A percentile compares a stretch with the other conserved stretches of the same genome.
Evolutionary conservation across 805 yeast genomes (phyloP).

Genomic region (Ogataea glucozyma): DNA sequence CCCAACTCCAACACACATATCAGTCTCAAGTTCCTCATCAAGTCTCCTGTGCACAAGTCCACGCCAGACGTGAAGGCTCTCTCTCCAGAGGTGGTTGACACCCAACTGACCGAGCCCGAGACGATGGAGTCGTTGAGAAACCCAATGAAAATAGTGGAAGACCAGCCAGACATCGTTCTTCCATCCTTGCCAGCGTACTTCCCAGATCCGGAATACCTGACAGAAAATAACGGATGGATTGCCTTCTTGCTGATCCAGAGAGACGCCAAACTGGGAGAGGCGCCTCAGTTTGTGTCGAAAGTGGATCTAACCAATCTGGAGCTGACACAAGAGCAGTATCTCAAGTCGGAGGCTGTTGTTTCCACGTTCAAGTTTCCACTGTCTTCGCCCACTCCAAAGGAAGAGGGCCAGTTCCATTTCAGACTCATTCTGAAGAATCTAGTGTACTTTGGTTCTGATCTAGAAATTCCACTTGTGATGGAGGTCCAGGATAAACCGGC

Average conservation of each 20-base stretch:
- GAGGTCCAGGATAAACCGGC: conserved; percentile 63
- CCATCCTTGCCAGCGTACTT: conserved; percentile 70
- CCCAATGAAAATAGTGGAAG: conserved; percentile 64
- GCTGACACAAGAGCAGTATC: conserved; percentile 51
- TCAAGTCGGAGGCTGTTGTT: conserved; percentile 48
- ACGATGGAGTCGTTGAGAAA: conserved; percentile 66
- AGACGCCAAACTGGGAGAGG: conserved; percentile 78
- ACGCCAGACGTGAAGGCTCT: conserved; percentile 46
- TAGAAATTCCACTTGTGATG: conserved; percentile 70
- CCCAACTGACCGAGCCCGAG: conserved; percentile 53
- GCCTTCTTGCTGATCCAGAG: conserved; percentile 70
- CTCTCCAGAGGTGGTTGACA: conserved; percentile 33
- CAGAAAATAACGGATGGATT: conserved; percentile 52
- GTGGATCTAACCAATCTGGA: conserved; percentile 56
- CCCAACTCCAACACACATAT: conserved; percentile 76
- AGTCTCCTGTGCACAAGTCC: conserved; percentile 70
- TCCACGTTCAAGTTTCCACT: conserved; percentile 78
- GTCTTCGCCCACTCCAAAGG: conserved; percentile 75
- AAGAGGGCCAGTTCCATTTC: conserved; percentile 64
- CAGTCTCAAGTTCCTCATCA: conserved; percentile 70
- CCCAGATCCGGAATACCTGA: conserved; percentile 53
- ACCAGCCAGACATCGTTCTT: conserved; percentile 67
- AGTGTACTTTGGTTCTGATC: conserved; percentile 80
- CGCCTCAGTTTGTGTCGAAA: conserved; percentile 54
- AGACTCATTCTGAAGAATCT: conserved; percentile 69